Base-by-base conservation (phyloP, 495 filamentous ascomycete genomes). In the Tuber borchii region DNA sequence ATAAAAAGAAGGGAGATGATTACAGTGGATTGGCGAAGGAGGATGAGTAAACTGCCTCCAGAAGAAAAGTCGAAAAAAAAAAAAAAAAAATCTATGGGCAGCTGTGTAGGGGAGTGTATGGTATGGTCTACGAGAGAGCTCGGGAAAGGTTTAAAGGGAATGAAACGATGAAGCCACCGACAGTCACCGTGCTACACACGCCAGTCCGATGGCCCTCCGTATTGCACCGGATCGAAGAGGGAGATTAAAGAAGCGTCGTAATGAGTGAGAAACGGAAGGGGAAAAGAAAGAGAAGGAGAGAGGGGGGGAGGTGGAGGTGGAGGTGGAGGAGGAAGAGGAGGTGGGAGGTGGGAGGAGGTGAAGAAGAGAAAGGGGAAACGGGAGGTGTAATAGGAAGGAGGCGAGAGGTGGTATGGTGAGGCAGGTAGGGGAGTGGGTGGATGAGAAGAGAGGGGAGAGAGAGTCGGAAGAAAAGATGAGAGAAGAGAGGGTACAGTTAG, bases 151-250 rank as follows among this genome's bases (percentile, higher is more conserved):
- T 65, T 31, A 65, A 65, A 65, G 56, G 56, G 73, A 73, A 75
- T 44, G 65, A 42, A 75, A 79, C 70, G 69, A 79, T 75, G 78
- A 79, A 79, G 77, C 73, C 78, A 79, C 77, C 76, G 71, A 78
- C 69, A 69, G 76, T 78, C 78, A 73, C 78, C 76, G 76, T 79
- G 72, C 78, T 79, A 77, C 78, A 79, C 78, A 73, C n/a, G n/a
- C 78, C 73, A 73, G 73, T 56, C 78, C 70, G 77, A 71, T 70
- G 72, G 75, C 61, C 70, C 78, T 79, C 78, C 43, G 78, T 65
- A 61, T 73, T 75, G 73, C 78, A 79, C 78, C 73, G 37, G 71
- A 79, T 79, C 76, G 76, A 79, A 77, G 75, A 72, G 70, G 70
- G 70, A 76, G 45, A 75, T 73, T 75, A 65, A 44, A 46, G 78